phyloP scores from a whole-genome alignment of 2,329 filamentous ascomycete genomes.

The Talaromyces albobiverticillius region DNA sequence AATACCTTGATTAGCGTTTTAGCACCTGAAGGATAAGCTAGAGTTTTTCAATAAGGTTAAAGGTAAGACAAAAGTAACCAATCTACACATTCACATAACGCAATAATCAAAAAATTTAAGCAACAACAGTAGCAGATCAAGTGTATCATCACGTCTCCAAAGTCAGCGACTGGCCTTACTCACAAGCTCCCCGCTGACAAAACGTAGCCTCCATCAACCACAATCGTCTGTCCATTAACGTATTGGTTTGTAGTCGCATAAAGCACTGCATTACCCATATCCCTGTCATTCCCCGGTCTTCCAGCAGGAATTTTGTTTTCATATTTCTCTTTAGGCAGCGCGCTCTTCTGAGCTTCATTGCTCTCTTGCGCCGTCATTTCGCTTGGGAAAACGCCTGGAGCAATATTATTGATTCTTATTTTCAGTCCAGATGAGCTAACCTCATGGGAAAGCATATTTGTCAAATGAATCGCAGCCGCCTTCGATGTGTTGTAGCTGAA shows the following conservation, averaged over 20 bases:
- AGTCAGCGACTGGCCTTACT: no score
- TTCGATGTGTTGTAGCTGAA: constrained; percentile 80
- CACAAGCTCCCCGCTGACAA: constrained; percentile 36
- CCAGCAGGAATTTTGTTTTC: constrained; percentile 60
- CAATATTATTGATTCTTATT: constrained; percentile 65
- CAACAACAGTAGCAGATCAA: no score
- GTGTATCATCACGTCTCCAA: no score
- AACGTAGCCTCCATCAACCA: constrained; percentile 53
- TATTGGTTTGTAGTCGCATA: constrained; percentile 52
- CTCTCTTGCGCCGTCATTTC: constrained; percentile 63
- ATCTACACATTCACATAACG: no score
- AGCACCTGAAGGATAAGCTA: no score
- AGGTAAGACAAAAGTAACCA: no score
- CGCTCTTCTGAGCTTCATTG: constrained; percentile 60
- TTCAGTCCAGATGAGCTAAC: constrained; percentile 57
- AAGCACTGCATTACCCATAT: constrained; percentile 65
- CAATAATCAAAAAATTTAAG: no score
- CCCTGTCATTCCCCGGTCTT: constrained; percentile 61
- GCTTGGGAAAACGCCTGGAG: constrained; percentile 66
- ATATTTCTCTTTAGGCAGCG: constrained; percentile 59
- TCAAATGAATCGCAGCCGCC: constrained; percentile 68
- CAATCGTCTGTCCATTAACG: constrained; percentile 52
- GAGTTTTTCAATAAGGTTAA: no score
- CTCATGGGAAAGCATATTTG: constrained; percentile 68
- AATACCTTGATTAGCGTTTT: no score